Evolutionary conservation across 768 basidiomycete species (phyloP).

Genomic region (Rhodotorula diobovata): DNA sequence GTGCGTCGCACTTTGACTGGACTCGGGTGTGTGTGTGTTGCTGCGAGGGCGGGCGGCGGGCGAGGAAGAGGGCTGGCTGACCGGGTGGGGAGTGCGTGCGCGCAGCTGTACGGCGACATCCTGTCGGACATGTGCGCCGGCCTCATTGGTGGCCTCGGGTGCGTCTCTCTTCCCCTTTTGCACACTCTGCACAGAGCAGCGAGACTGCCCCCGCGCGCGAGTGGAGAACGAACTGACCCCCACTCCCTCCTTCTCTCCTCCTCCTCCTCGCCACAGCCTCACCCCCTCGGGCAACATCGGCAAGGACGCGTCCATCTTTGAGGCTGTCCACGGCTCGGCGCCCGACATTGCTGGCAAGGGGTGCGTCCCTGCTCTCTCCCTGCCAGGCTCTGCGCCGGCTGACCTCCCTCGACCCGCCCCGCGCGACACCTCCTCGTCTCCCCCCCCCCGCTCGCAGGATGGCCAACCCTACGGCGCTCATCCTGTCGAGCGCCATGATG

Average conservation of each 20-base stretch:
- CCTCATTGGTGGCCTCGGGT: slow-evolving; percentile 90
- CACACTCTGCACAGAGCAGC: no score
- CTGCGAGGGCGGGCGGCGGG: no score
- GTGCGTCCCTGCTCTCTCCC: slow-evolving; percentile 18
- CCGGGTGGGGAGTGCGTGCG: no score
- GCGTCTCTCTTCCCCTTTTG: background rate
- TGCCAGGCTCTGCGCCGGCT: no score
- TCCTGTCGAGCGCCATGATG: slow-evolving; percentile 94
- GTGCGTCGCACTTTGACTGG: no score
- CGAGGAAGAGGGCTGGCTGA: no score
- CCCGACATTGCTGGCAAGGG: slow-evolving; percentile 90
- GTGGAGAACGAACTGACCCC: no score
- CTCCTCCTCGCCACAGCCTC: background rate
- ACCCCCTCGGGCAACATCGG: slow-evolving; percentile 43
- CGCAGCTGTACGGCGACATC: slow-evolving; percentile 41
- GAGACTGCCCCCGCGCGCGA: no score
- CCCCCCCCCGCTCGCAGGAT: slow-evolving; percentile 54
- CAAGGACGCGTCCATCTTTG: slow-evolving; percentile 96
- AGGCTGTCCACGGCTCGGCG: slow-evolving; percentile 98
- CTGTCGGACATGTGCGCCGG: slow-evolving; percentile 89
- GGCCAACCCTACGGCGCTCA: slow-evolving; percentile 98
- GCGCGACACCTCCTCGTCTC: slow-evolving; percentile 53
- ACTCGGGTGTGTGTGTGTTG: background rate
- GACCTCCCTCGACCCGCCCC: background rate
- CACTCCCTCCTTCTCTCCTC: background rate